phyloP scores from a whole-genome alignment of 805 yeast genomes.

The Sugiyamaella valdiviana region DNA sequence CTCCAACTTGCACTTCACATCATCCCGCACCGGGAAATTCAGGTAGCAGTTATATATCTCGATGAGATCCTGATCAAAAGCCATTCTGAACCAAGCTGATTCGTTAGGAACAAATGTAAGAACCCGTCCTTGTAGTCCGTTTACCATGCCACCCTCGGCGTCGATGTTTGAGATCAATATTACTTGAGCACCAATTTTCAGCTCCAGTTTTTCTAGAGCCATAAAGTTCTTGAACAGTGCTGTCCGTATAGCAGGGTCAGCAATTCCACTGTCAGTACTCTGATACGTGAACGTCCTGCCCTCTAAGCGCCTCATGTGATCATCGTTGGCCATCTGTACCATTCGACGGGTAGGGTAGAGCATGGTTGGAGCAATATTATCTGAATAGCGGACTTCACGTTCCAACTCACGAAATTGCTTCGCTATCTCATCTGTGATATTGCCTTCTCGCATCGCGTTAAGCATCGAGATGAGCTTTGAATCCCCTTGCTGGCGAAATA shows the following conservation, averaged over 20 bases:
- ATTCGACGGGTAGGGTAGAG: conserved; percentile 77
- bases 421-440: conserved; percentile 45
- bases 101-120: conserved; percentile 38
- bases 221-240: conserved; percentile 52
- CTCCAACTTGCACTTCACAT: not conserved
- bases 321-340: conserved; percentile 67
- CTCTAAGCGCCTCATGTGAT: conserved; percentile 43
- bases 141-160: conserved; percentile 61
- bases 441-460: conserved; percentile 73
- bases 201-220: conserved; percentile 57
- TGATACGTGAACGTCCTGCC: conserved; percentile 42
- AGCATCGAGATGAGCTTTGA: conserved; percentile 66
- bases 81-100: not conserved
- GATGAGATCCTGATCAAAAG: not conserved
- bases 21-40: not conserved
- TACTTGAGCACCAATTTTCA: conserved; percentile 87
- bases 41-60: not conserved
- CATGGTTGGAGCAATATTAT: conserved; percentile 85
- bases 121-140: conserved; percentile 83
- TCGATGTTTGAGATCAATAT: conserved; percentile 67
- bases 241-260: conserved; percentile 24
- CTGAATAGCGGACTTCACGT: conserved; percentile 50
- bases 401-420: conserved; percentile 45
- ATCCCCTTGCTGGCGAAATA: conserved; percentile 78
- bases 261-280: conserved; percentile 33